A percentile compares a stretch with the other conserved stretches of the same genome.
Conservation (phyloP, 331 rosid species). For the Telfairia occidentalis region DNA sequence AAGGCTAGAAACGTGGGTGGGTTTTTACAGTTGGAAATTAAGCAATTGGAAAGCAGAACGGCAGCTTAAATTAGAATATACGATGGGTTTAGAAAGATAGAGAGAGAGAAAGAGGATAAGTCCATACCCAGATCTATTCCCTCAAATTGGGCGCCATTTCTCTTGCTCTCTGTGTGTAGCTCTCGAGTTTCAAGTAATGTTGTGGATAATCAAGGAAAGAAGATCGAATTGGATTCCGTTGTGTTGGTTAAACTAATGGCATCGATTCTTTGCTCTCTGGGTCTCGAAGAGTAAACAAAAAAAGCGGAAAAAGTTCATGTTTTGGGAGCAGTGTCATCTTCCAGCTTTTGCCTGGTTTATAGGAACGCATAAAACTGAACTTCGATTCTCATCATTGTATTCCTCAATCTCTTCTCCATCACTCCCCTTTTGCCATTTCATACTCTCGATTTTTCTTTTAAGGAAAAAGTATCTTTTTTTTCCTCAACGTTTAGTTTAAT, state of each 20-base stretch:
- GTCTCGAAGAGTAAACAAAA: no score
- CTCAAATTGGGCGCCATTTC: neutral
- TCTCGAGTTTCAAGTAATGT: neutral
- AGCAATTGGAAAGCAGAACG: neutral
- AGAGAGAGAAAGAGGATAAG: conserved; percentile 1
- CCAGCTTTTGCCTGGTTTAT: neutral
- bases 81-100: neutral
- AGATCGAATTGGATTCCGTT: neutral
- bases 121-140: conserved; percentile 10
- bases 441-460: neutral
- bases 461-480: no score
- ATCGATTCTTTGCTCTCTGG: neutral
- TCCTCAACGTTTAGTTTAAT: no score
- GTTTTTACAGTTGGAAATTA: neutral
- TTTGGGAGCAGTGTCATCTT: neutral
- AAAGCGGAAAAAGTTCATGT: neutral
- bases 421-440: neutral
- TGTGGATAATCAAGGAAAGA: neutral
- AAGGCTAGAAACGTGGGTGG: neutral
- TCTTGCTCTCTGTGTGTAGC: neutral
- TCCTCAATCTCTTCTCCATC: conserved; percentile 9
- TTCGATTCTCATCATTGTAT: neutral
- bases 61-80: neutral
- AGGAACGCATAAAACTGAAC: neutral
- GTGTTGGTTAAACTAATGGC: conserved; percentile 7